phyloP scores from a whole-genome alignment of 495 filamentous ascomycete species.

The Physcia stellaris region DNA sequence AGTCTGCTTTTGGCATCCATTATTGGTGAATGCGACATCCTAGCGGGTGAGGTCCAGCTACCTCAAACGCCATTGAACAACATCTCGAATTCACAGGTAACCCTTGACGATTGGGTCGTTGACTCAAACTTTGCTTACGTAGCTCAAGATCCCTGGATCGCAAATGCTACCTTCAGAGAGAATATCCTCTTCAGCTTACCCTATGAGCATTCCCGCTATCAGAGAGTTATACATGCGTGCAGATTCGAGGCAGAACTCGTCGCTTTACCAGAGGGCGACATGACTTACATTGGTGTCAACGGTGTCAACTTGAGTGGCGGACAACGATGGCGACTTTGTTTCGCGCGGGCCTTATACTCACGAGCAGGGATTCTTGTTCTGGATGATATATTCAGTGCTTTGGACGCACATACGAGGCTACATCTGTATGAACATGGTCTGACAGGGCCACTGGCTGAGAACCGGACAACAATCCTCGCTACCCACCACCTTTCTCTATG shows the following conservation, averaged over 20 bases:
- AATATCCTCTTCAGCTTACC: slow-evolving; percentile 46
- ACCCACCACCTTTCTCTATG: slow-evolving; percentile 14
- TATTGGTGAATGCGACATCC: slow-evolving; percentile 48
- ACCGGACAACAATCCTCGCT: slow-evolving; percentile 17
- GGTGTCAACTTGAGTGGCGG: slow-evolving; percentile 75
- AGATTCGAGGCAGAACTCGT: slow-evolving; percentile 56
- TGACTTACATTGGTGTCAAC: slow-evolving; percentile 64
- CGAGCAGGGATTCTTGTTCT: slow-evolving; percentile 31
- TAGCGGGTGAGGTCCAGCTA: slow-evolving; percentile 36
- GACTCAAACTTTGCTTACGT: slow-evolving; percentile 28
- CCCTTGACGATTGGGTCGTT: slow-evolving; percentile 47
- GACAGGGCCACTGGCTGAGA: slow-evolving; percentile 15
- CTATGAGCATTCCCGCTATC: slow-evolving; percentile 31
- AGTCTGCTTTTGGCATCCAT: slow-evolving; percentile 51
- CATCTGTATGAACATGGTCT: slow-evolving; percentile 17
- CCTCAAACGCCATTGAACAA: slow-evolving; percentile 33
- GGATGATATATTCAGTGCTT: slow-evolving; percentile 35
- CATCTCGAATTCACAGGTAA: slow-evolving; percentile 39
- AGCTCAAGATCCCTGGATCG: slow-evolving; percentile 44
- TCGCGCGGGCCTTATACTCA: slow-evolving; percentile 43
- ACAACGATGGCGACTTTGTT: slow-evolving; percentile 66
- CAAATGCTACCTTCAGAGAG: slow-evolving; percentile 36
- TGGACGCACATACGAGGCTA: slow-evolving; percentile 34
- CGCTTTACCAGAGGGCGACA: slow-evolving; percentile 53
- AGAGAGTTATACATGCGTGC: slow-evolving; percentile 49